Base-by-base conservation (phyloP, 169 alveolate species). In the Cryptosporidium meleagridis region DNA sequence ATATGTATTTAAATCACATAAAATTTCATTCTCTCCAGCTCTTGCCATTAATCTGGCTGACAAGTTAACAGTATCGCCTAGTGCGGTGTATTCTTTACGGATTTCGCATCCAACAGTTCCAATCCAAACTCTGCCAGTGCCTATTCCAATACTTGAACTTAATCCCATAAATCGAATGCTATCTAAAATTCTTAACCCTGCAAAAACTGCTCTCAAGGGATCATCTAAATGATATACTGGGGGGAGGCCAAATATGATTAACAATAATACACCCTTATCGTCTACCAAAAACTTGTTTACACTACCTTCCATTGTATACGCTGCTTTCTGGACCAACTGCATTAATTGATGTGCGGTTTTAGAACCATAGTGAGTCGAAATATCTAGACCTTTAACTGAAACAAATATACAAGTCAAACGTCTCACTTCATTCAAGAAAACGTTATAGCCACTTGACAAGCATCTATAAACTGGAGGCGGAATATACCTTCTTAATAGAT, bases 81-180 rank as follows among this genome's bases (percentile, higher is more conserved):
- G 80, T 7, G 96, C 94, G 14, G 97, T 95, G 61, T 94, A 95
- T 44, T 95, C 97, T 29, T 93, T 94, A 35, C 97, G 85, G 9
- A 94, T 92, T 55, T 92, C 92, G 70, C 94, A 94, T 4, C 97
- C 97, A 59, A 95, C 87, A 7, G 94, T 92, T 9, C 97, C 97
- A 91, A 96, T 94, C 97, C 97, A 95, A 16, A 94, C 96, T 39
- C 86, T 84, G 0, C 97, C 97, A 1, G 97, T 94, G 29, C 95
- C 91, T 7, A 95, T 92, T 1, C 97, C 97, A 18, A 94, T 87
- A 35, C 97, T 93, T 1, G 94, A 94, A 35, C 86, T 85, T 65
- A 94, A 58, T 7, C 95, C 95, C 52, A 94, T 70, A 21, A 92
- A 92, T 55, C 92, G 67, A 70, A 93, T 84, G 39, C 92, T 93